These are phyloP conservation scores for Singerocomus inundabilis DNA, from an alignment of 1,284 basidiomycete genomes.

Conservation along the genomic window DNA sequence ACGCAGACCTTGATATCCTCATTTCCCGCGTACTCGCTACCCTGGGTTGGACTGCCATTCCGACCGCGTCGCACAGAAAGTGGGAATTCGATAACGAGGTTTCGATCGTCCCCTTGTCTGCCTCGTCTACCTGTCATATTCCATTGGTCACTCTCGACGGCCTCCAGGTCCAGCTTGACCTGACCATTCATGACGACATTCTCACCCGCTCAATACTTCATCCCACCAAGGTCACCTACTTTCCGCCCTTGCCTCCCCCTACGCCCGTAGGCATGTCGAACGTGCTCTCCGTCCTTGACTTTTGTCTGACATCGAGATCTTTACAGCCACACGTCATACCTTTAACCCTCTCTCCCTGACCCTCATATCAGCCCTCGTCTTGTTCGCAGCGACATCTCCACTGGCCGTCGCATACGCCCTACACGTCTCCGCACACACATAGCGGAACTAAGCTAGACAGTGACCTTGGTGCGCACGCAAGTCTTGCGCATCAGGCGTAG, in stretches of 20 bases:
- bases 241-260: conserved; percentile 19
- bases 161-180: conserved; percentile 29
- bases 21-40: conserved; percentile 27
- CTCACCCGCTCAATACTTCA: conserved; percentile 23
- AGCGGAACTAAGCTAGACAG: background rate
- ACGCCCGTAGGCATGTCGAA: conserved; percentile 17
- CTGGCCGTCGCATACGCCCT: conserved; percentile 20
- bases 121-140: background rate
- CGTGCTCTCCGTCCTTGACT: background rate
- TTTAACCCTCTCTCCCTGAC: conserved; percentile 10
- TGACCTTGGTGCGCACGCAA: background rate
- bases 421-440: conserved; percentile 11
- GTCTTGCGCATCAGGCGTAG: background rate
- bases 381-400: conserved; percentile 19
- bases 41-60: conserved; percentile 25
- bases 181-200: conserved; percentile 26
- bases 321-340: conserved; percentile 11
- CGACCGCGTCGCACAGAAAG: conserved; percentile 15
- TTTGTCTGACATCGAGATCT: conserved; percentile 3
- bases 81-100: conserved; percentile 34
- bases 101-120: conserved; percentile 21
- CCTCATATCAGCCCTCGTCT: conserved; percentile 19
- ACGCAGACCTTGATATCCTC: conserved; percentile 27
- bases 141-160: conserved; percentile 12
- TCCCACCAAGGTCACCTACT: conserved; percentile 31